phyloP scores from a whole-genome alignment of 352 stramenopile species.

The Pythium plurisporium region DNA sequence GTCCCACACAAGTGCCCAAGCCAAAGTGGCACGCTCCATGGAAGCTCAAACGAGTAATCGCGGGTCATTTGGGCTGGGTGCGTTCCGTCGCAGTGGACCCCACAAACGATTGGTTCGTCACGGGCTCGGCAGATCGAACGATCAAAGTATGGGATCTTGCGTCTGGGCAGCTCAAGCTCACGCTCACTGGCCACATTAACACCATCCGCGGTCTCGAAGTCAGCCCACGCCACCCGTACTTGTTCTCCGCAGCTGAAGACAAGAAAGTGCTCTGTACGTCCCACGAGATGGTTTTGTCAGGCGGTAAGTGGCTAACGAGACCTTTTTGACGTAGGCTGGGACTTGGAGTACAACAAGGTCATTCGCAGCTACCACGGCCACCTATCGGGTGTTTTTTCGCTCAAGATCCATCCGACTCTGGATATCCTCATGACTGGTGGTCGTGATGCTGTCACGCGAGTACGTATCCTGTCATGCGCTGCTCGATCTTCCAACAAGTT shows the following conservation, averaged over 20 bases:
- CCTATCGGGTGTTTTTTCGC: conserved; percentile 96
- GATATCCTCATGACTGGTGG: conserved; percentile 98
- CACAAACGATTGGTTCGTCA: conserved; percentile 98
- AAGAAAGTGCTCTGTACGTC: conserved; percentile 97
- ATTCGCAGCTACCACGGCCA: conserved; percentile 99
- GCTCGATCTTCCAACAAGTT: too few species aligned
- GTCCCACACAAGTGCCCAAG: conserved; percentile 89
- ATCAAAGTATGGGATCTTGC: conserved; percentile 99
- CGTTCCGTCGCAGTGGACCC: conserved; percentile 96
- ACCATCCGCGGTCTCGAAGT: conserved; percentile 96
- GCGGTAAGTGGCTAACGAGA: too few species aligned
- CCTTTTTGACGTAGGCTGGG: conserved; percentile 93
- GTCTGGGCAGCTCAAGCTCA: conserved; percentile 97
- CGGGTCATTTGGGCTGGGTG: conserved; percentile 96
- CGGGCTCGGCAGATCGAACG: conserved; percentile 94
- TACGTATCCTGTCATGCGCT: conserved; percentile 34
- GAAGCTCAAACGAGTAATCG: conserved; percentile 97
- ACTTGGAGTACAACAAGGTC: conserved; percentile 99
- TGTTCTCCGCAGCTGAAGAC: conserved; percentile 98
- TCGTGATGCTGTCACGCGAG: conserved; percentile 81
- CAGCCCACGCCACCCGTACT: conserved; percentile 93
- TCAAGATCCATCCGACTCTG: conserved; percentile 97
- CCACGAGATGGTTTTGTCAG: too few species aligned
- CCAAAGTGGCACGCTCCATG: conserved; percentile 98
- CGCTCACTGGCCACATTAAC: conserved; percentile 98